These are phyloP conservation scores for Perkinsus marinus DNA, from an alignment of 169 alveolate species.

Conservation along the genomic window DNA sequence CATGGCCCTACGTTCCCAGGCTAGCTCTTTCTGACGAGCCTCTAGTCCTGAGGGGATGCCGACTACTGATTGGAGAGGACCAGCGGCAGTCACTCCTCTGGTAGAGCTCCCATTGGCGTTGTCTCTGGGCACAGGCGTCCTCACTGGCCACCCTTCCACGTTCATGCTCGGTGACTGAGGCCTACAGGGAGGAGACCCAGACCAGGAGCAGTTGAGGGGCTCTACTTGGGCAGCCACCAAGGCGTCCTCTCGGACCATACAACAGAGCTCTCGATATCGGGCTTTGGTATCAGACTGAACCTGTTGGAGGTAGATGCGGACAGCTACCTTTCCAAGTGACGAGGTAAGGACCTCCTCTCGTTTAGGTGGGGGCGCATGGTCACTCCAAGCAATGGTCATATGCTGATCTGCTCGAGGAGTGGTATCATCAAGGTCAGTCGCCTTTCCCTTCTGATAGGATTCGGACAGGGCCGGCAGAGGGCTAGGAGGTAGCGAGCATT, in stretches of 20 bases:
- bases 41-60: neutral
- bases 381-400: too few species aligned
- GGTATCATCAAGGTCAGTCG: too few species aligned
- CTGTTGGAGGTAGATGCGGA: too few species aligned
- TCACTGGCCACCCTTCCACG: neutral
- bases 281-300: too few species aligned
- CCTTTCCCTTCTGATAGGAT: too few species aligned
- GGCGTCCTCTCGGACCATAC: neutral
- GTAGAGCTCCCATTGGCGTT: neutral
- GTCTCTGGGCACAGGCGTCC: neutral
- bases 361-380: too few species aligned
- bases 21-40: neutral
- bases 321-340: too few species aligned
- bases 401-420: too few species aligned
- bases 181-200: neutral
- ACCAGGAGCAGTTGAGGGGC: neutral
- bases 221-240: neutral
- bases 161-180: neutral
- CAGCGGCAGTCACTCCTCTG: neutral
- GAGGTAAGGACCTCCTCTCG: too few species aligned
- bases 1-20: neutral
- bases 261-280: neutral
- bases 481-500: too few species aligned
- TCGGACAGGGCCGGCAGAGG: too few species aligned
- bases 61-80: neutral